Evolutionary conservation across 305 asterid species (phyloP), one percentile per base, ranked within the genome.

Genomic region (Fraxinus latifolia): DNA sequence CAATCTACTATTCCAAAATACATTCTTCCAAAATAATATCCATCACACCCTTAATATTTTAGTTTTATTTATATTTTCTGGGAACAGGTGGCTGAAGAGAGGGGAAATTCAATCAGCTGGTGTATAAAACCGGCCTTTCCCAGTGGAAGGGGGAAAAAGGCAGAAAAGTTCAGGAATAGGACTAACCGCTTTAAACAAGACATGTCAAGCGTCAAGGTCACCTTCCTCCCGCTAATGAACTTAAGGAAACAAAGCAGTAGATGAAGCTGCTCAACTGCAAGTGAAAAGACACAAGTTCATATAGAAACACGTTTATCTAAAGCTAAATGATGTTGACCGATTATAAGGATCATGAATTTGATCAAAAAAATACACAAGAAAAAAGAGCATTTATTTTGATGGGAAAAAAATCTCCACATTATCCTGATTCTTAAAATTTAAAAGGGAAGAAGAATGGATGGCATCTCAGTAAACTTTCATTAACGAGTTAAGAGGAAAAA

Each of bases 161-260:
- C 27, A 47, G 50, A 76, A 84, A 62, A 79, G 12, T 1, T 81
- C 55, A 75, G 84, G 34, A 80, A 39, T 19, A 71, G 29, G 79
- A 79, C 89, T 53, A 84, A 96, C 99, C 92, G 87, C 82, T 91
- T 92, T 90, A 96, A 89, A 87, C 97, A 92, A 81, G 99, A 91
- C 81, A 96, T 19, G 86, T 92, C 95, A 50, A 96, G 90, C 37
- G 91, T 90, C 87, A 92, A 78, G 68, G 80, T 83, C 83, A 90
- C 92, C 88, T 90, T 94, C 87, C 83, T 90, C 85, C 91, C 91
- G 33, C 87, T 82, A 76, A 81, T 83, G 37, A 89, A 92, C 79
- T 80, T 87, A 53, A 87, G 81, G 93, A 91, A 96, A 88, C 86
- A 83, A 80, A 90, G 93, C 79, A 79, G 84, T 89, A 96, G 90